phyloP scores from a whole-genome alignment of 1,284 basidiomycete genomes.

The Cryptococcus maquisensis region DNA sequence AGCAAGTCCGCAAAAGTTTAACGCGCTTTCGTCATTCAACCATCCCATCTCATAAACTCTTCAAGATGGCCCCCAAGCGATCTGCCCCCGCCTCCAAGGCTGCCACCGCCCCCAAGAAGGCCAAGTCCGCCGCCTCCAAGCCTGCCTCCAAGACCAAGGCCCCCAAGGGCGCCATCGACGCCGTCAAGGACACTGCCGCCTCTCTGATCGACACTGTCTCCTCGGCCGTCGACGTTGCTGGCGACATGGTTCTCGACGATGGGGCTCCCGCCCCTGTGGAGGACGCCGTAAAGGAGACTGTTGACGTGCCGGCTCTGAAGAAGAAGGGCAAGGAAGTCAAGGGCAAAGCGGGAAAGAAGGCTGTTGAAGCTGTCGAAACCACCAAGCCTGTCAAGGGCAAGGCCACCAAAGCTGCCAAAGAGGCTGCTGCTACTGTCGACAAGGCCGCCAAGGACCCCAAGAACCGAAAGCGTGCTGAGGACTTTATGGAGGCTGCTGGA shows the following conservation, averaged over 20 bases:
- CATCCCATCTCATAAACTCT: neutral
- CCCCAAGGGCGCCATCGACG: constrained; percentile 2
- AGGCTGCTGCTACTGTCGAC: constrained; percentile 17
- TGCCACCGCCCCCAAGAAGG: constrained; percentile 12
- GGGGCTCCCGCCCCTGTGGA: constrained; percentile 20
- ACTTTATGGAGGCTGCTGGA: constrained; percentile 35
- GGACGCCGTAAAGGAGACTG: constrained; percentile 19
- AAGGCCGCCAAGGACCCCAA: constrained; percentile 27
- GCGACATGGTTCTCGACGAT: constrained; percentile 36
- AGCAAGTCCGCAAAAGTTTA: too few relatives aligned
- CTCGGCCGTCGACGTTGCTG: constrained; percentile 32
- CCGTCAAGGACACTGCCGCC: constrained; percentile 16
- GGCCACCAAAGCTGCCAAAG: constrained; percentile 19
- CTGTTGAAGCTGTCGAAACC: constrained; percentile 13
- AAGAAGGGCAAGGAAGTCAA: constrained; percentile 19
- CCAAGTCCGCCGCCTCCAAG: constrained; percentile 3
- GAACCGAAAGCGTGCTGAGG: constrained; percentile 44
- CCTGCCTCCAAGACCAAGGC: constrained; percentile 4
- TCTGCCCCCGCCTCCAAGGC: constrained; percentile 22
- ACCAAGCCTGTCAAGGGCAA: constrained; percentile 20
- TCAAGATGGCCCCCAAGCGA: constrained; percentile 23
- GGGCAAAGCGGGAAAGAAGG: constrained; percentile 19
- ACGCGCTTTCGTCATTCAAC: too few relatives aligned
- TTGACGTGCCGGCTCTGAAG: constrained; percentile 25
- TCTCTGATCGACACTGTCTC: constrained; percentile 19